Base-by-base conservation (phyloP, 2,329 filamentous ascomycete genomes). In the Exophiala oligosperma region DNA sequence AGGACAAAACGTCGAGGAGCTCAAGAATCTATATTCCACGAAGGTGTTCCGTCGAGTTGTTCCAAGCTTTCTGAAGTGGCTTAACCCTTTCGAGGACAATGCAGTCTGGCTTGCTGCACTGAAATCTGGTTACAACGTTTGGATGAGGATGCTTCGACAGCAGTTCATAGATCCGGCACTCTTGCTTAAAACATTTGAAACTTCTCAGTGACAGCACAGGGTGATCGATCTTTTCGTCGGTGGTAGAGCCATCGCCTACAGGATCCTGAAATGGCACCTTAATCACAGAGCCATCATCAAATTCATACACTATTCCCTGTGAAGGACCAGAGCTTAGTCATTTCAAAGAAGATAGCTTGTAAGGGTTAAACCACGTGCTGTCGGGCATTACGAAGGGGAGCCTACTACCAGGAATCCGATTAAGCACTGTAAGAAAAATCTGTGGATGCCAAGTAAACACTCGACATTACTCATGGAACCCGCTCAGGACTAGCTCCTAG, bases 221-320 rank as follows among this genome's bases (percentile, higher is more conserved):
- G 23, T 49, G 52, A 41, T 40, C 52, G 29, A 4, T 12, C 23
- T 40, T 5, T 41, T 55, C 38, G 38, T 55, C 29, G 50, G 24
- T 28, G 7, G 50, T 52, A 32, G 26, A 55, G 37, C 47, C 47
- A 32, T 28, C 28, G 24, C 47, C 44, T 6, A 49, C 21, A 41
- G 52, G 52, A 26, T 49, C 41, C 32, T 55, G 52, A 32, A 55
- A 55, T 24, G 52, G 52, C 12, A 55, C 44, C 35, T 49, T 55
- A 44, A 55, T 55, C 29, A 55, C 52, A 28, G 52, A 23, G 29
- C 9, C 8, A 7, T 38, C 44, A 21, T 26, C 37, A 29, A 55
- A 43, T 38, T 49, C 52, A 29, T 48, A 55, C 17, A 55, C 52
- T 24, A 49, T 55, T 43, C 52, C 52, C 52, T 55, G 52, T 26